Evolutionary conservation across 805 yeast genomes (phyloP), one percentile per base, ranked within the genome.

Genomic region (Metschnikowia corniflorae): DNA sequence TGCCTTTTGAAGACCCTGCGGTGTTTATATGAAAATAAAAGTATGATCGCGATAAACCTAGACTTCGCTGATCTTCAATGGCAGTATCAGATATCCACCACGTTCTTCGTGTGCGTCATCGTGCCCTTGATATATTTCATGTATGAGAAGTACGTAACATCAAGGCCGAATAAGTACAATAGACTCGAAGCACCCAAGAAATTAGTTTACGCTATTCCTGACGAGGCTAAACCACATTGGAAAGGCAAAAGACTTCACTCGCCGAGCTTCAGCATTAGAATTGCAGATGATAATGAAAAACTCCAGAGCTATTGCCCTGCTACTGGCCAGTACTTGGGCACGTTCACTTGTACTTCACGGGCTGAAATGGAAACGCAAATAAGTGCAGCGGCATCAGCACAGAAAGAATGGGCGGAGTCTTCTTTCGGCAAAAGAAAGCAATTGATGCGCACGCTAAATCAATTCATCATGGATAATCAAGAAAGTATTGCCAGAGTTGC

Each of bases 241-340:
- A 88, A 88, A 59, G 95, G 95, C 6, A 82, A 78, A 50, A 68
- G 96, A 35, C 67, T 86, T 22, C 74, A 76, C 35, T 81, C 87
- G 0, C 64, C 71, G 1, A 57, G 58, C 37, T 73, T 82, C 10
- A 65, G 78, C 10, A 68, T 86, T 3, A 64, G 65, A 31, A 75
- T 77, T 39, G 71, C 73, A 2, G 74, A 73, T 16, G 88, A 83
- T 36, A 85, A 91, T 2, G 70, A 65, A 15, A 68, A 61, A 46
- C 85, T 91, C 43, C 89, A 86, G 54, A 78, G 89, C 43, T 83
- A 86, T 58, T 91, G 98, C 63, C 98, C 98, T 3, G 96, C 97
- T 0, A 93, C 97, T 0, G 94, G 96, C 22, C 96, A 87, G 61
- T 80, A 67, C 44, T 67, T 91, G 46, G 97, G 96, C 1, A 70